Evolutionary conservation across 805 yeast genomes (phyloP), one percentile per base, ranked within the genome.

Genomic region (Zygoascus bituminiphila): DNA sequence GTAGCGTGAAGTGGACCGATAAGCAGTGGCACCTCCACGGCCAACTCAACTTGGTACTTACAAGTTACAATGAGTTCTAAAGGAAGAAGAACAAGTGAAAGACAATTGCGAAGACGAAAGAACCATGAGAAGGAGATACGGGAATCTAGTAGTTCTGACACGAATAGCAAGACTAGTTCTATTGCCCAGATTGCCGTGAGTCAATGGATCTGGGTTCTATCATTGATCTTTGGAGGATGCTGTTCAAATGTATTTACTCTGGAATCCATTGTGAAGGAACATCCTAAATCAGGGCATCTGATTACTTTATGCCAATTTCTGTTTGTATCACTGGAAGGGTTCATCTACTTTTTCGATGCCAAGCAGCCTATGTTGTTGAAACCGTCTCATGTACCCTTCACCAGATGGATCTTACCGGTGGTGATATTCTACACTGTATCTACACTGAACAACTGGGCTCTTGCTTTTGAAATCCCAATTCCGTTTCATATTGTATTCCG

Each of bases 401-500:
- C 26, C 7, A 53, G 62, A 46, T 76, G 79, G 68, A 42, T 73
- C 2, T 38, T 74, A 5, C 67, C 77, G 1, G 78, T 81, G 12
- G 45, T 69, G 1, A 56, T 81, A 51, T 80, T 75, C 58, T 80
- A 77, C 55, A 42, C 69, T 5, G 66, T 77, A 8, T 73, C 82
- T 1, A 63, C 74, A 8, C 62, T 79, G 29, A 82, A 79, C 58
- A 84, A 84, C 57, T 59, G 64, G 45, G 88, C 75, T 0, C 79
- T 80, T 65, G 69, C 66, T 15, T 79, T 66, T 60, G 70, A 78
- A 33, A 69, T 84, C 23, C 74, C 83, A 2, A 74, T 84, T 19
- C 87, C 89, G 0, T 62, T 81, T 23, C 88, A 83, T 58, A 82
- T 82, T 22, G 74, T 82, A 6, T 70, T 82, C 54, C 62, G 88